Percentiles rank a stretch among this genome's conserved stretches.
Conservation (phyloP, 441 rosid genomes). For the Kokia cookei region DNA sequence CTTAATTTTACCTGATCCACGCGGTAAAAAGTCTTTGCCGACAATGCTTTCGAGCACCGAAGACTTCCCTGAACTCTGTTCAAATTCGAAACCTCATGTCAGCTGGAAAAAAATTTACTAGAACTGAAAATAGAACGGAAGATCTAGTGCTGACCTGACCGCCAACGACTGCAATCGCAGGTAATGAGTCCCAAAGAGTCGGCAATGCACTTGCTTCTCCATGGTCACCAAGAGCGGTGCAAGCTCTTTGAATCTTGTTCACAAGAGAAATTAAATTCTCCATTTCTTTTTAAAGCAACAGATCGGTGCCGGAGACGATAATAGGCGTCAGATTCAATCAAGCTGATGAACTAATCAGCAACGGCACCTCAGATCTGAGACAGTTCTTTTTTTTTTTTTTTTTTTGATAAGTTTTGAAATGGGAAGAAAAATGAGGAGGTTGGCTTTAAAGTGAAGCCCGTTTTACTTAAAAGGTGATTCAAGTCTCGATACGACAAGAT, state of each 20-base stretch:
- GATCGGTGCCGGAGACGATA: not conserved
- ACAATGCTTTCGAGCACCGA: conserved; percentile 96
- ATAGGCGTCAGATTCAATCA: conserved; percentile 15
- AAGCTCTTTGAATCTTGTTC: conserved; percentile 95
- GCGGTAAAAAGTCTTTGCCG: conserved; percentile 92
- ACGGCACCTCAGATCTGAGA: not conserved
- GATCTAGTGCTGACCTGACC: conserved; percentile 69
- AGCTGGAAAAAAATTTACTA: not conserved
- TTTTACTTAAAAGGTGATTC: not conserved
- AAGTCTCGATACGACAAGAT: not conserved
- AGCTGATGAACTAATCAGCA: not conserved
- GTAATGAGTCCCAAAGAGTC: conserved; percentile 95
- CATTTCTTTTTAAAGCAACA: conserved; percentile 31
- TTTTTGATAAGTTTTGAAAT: not conserved
- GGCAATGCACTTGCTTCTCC: conserved; percentile 89
- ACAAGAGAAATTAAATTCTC: conserved; percentile 88
- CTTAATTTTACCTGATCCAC: conserved; percentile 81
- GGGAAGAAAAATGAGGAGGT: not conserved
- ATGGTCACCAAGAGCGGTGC: conserved; percentile 97
- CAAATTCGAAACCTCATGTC: conserved; percentile 1
- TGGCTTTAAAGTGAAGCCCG: not conserved
- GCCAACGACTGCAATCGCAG: conserved; percentile 96
- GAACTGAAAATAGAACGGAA: not conserved
- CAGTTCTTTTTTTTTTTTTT: not conserved
- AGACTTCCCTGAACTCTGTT: conserved; percentile 96